These are phyloP conservation scores for Xylariomycetidae sp. DNA, from an alignment of 2,329 filamentous ascomycete genomes.

Conservation along the genomic window DNA sequence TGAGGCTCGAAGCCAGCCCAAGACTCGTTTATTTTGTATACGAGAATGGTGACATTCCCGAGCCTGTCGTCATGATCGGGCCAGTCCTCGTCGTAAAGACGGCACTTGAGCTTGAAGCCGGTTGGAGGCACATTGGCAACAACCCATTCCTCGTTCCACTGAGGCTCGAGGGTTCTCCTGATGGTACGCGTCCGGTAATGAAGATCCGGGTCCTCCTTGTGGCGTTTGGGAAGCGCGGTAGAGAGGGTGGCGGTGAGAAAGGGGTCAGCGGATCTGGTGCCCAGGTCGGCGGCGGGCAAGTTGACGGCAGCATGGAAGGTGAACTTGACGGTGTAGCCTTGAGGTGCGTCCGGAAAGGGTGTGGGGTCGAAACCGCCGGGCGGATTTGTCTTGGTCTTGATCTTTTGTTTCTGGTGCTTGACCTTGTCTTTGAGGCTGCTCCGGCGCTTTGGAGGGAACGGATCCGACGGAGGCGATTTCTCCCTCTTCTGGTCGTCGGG, in stretches of 20 bases:
- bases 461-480: too few species aligned
- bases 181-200: conserved; percentile 71
- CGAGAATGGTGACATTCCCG: conserved; percentile 73
- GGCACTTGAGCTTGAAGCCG: conserved; percentile 79
- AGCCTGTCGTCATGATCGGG: conserved; percentile 81
- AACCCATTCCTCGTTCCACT: conserved; percentile 81
- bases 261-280: conserved; percentile 73
- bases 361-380: conserved; percentile 76
- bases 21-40: conserved; percentile 51
- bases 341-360: conserved; percentile 65
- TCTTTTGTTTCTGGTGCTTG: conserved; percentile 30
- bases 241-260: conserved; percentile 73
- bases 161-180: conserved; percentile 64
- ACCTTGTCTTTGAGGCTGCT: conserved; percentile 28
- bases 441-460: conserved; percentile 4
- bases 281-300: conserved; percentile 75
- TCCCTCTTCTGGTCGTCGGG: conserved; percentile 10
- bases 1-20: conserved; percentile 63
- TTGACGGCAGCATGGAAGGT: conserved; percentile 77
- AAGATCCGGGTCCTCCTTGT: conserved; percentile 80
- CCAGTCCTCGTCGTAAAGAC: conserved; percentile 85
- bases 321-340: conserved; percentile 79
- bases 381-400: conserved; percentile 43
- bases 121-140: conserved; percentile 78
- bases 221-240: conserved; percentile 62